Evolutionary conservation across 768 basidiomycete genomes (phyloP).

Genomic region (Suillus subaureus): DNA sequence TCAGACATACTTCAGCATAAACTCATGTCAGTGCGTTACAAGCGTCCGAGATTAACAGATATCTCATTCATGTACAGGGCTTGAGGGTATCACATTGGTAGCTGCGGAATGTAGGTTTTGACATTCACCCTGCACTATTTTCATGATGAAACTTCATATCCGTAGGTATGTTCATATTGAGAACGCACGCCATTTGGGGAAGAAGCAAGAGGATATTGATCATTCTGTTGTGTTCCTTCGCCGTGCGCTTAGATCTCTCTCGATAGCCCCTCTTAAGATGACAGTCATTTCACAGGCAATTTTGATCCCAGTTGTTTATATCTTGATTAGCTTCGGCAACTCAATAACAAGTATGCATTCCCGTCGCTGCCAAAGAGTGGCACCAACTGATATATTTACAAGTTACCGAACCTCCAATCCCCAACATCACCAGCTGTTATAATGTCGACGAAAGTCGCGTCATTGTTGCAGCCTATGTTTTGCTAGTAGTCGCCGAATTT

Average conservation of each 20-base stretch:
- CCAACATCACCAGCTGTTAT: slow-evolving; percentile 8
- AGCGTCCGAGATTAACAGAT: neutral
- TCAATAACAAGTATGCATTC: neutral
- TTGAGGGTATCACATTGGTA: slow-evolving; percentile 2
- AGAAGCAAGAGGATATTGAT: slow-evolving; percentile 3
- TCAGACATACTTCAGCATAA: neutral
- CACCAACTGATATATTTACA: neutral
- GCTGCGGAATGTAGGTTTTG: slow-evolving; percentile 1
- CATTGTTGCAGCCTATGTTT: neutral
- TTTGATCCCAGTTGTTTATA: neutral
- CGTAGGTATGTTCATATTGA: slow-evolving; percentile 7
- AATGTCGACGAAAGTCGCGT: slow-evolving; percentile 2
- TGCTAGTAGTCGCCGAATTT: neutral
- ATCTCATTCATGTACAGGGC: slow-evolving; percentile 1
- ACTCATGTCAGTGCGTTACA: slow-evolving; percentile 8
- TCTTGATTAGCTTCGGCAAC: neutral
- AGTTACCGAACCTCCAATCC: slow-evolving; percentile 1
- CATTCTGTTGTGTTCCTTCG: neutral
- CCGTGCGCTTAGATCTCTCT: neutral
- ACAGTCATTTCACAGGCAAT: neutral
- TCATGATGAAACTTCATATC: neutral
- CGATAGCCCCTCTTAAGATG: neutral
- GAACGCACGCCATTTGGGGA: slow-evolving; percentile 8
- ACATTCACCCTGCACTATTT: neutral
- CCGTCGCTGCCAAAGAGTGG: neutral